phyloP scores from a whole-genome alignment of 441 rosid species.

The Heliophila coronopifolia region DNA sequence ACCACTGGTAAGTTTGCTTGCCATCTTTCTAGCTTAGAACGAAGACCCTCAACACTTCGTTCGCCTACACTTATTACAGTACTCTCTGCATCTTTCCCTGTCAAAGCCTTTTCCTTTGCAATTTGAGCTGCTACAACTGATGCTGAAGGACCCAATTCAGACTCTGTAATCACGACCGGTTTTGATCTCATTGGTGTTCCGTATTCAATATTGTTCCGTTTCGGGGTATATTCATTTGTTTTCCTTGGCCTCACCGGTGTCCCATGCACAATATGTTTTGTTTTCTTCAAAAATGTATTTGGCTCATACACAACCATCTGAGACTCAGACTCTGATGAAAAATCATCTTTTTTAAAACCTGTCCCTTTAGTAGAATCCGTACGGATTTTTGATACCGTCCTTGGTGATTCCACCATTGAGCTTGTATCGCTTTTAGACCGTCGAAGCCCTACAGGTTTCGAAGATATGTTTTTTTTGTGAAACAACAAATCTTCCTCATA shows the following conservation, averaged over 20 bases:
- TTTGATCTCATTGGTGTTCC: slow-evolving; percentile 33
- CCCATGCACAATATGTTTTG: slow-evolving; percentile 21
- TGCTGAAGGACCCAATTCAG: slow-evolving; percentile 85
- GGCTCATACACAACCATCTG: slow-evolving; percentile 29
- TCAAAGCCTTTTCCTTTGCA: slow-evolving; percentile 43
- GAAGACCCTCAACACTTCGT: slow-evolving; percentile 49
- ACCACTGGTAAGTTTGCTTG: slow-evolving; percentile 34
- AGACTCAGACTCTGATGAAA: slow-evolving; percentile 29
- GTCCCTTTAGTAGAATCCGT: slow-evolving; percentile 21
- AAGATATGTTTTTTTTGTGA: too few relatives aligned
- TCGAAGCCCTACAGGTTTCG: too few relatives aligned
- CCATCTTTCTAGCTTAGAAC: slow-evolving; percentile 78
- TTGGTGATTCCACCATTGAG: slow-evolving; percentile 38
- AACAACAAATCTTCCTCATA: too few relatives aligned
- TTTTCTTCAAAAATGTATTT: slow-evolving; percentile 12
- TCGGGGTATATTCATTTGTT: slow-evolving; percentile 16
- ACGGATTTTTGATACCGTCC: slow-evolving; percentile 10
- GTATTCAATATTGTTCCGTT: slow-evolving; percentile 20
- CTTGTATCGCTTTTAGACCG: slow-evolving; percentile 72
- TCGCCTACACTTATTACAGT: slow-evolving; percentile 33
- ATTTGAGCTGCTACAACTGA: slow-evolving; percentile 88
- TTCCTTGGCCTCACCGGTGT: slow-evolving; percentile 32
- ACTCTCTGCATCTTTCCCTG: slow-evolving; percentile 26
- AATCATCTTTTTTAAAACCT: slow-evolving; percentile 28
- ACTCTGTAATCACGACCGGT: slow-evolving; percentile 27